Percentiles rank a stretch among this genome's conserved stretches.
Conservation (phyloP, 805 yeast species). For the Hanseniaspora pseudoguilliermondii region DNA sequence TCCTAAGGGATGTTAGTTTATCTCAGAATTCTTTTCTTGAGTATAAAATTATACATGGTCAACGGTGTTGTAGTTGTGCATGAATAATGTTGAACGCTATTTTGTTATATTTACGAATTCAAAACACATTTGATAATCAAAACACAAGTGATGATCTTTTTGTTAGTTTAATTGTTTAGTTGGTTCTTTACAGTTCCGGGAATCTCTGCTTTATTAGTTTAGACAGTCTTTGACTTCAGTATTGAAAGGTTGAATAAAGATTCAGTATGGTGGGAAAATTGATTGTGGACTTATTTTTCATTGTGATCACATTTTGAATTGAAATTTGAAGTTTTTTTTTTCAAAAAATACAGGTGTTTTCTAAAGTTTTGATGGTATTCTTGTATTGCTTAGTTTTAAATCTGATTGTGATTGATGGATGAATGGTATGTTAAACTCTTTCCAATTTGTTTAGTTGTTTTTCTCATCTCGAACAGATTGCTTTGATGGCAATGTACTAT, state of each 20-base stretch:
- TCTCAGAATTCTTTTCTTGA: neutral
- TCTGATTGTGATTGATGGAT: neutral
- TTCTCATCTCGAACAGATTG: neutral
- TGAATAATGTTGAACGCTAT: neutral
- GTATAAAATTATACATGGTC: neutral
- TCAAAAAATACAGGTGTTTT: neutral
- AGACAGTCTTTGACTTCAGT: too few species aligned
- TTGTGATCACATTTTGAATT: neutral
- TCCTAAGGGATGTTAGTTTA: conserved; percentile 3
- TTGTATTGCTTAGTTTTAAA: neutral
- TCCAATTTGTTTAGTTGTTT: neutral
- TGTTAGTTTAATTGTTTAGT: neutral
- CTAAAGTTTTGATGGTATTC: neutral
- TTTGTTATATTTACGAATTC: neutral
- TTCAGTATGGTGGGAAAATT: too few species aligned
- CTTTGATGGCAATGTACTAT: neutral
- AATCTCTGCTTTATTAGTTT: too few species aligned
- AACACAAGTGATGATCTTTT: neutral
- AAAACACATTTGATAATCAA: neutral
- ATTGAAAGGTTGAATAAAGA: too few species aligned
- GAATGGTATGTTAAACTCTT: neutral
- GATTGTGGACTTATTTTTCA: too few species aligned
- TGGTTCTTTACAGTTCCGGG: neutral
- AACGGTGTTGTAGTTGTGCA: conserved; percentile 2
- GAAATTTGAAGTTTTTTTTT: neutral